Percentiles rank a stretch among this genome's conserved stretches.
Conservation (phyloP, 768 basidiomycete genomes). For the Dacryopinax primogenitus region DNA sequence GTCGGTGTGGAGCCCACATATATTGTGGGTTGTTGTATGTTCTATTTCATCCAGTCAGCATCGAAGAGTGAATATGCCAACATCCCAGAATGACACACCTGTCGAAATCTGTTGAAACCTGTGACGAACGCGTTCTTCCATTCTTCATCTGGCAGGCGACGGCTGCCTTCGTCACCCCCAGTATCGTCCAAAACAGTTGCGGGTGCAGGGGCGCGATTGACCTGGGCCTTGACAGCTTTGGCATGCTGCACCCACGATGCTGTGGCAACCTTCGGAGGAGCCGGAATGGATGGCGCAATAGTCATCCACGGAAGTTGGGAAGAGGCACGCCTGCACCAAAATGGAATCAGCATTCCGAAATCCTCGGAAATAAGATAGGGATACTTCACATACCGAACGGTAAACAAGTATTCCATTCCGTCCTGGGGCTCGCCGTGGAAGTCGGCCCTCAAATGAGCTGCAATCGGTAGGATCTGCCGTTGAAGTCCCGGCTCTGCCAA, state of each 20-base stretch:
- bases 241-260: slow-evolving; percentile 45
- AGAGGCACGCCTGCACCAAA: slow-evolving; percentile 49
- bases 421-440: slow-evolving; percentile 53
- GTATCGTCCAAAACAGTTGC: slow-evolving; percentile 19
- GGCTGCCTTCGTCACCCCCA: slow-evolving; percentile 18
- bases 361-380: neutral
- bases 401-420: slow-evolving; percentile 70
- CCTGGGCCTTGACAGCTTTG: slow-evolving; percentile 34
- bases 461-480: slow-evolving; percentile 48
- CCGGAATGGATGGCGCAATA: slow-evolving; percentile 15
- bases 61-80: no score
- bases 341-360: neutral
- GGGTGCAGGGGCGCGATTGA: slow-evolving; percentile 16
- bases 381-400: slow-evolving; percentile 62
- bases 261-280: neutral
- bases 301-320: slow-evolving; percentile 50
- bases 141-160: slow-evolving; percentile 46
- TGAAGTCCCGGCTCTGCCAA: slow-evolving; percentile 10
- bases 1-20: slow-evolving; percentile 27
- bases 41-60: slow-evolving; percentile 33
- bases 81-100: slow-evolving; percentile 36
- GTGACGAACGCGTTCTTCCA: slow-evolving; percentile 50
- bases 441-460: slow-evolving; percentile 49
- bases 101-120: slow-evolving; percentile 53
- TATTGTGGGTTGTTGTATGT: slow-evolving; percentile 50